Conservation (phyloP, 352 stramenopile species). For the Phytophthora colocasiae region DNA sequence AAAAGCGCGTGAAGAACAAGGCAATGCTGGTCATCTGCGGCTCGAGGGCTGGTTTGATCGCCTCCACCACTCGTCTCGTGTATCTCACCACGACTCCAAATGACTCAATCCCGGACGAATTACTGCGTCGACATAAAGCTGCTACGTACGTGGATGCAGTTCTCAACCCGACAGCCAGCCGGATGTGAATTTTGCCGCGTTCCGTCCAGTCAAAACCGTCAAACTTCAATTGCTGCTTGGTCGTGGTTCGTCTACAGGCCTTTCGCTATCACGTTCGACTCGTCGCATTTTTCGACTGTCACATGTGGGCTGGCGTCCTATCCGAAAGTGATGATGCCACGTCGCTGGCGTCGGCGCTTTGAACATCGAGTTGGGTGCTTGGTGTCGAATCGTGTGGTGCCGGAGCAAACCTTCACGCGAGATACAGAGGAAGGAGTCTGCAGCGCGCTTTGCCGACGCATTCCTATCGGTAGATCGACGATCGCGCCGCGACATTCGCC, state of each 20-base stretch:
- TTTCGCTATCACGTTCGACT: too few species aligned
- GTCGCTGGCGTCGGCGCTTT: conserved; percentile 12
- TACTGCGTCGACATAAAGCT: conserved; percentile 65
- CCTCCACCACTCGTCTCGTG: conserved; percentile 70
- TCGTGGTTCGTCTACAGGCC: too few species aligned
- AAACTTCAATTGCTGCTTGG: too few species aligned
- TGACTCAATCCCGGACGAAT: conserved; percentile 42
- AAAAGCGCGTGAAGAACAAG: conserved; percentile 76
- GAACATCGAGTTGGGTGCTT: conserved; percentile 4
- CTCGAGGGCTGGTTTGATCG: conserved; percentile 65
- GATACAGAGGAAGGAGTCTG: neutral
- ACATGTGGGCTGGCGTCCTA: too few species aligned
- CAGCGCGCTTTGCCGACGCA: neutral
- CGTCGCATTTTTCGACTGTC: too few species aligned
- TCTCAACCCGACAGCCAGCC: too few species aligned
- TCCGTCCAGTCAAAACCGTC: too few species aligned
- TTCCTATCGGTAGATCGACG: neutral
- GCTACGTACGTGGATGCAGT: conserved; percentile 76
- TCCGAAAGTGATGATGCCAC: too few species aligned
- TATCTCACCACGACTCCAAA: conserved; percentile 60
- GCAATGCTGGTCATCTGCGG: conserved; percentile 82
- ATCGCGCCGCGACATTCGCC: neutral
- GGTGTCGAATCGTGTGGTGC: conserved; percentile 7
- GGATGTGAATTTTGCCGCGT: too few species aligned
- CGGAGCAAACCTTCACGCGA: neutral